phyloP scores from a whole-genome alignment of 192 early-diverging fungal species.

The Globomyces pollinis-pini region DNA sequence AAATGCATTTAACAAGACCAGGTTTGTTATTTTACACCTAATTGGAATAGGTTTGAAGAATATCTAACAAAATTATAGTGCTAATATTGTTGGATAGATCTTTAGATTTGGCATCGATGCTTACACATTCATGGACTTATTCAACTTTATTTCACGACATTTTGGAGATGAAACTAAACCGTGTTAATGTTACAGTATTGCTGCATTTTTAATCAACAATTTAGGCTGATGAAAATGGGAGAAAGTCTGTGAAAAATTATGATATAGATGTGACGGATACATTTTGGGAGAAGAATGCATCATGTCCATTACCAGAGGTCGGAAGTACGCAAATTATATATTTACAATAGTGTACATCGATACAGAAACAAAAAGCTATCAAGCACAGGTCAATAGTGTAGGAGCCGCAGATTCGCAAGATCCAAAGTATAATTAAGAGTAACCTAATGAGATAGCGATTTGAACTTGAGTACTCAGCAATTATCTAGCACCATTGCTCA shows the following conservation, averaged over 20 bases:
- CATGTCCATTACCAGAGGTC: slow-evolving; percentile 92
- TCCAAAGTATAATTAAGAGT: slow-evolving; percentile 37
- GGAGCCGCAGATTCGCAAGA: slow-evolving; percentile 73
- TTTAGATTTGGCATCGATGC: slow-evolving; percentile 84
- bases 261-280: slow-evolving; percentile 85
- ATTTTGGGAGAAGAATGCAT: slow-evolving; percentile 91
- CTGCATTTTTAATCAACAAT: slow-evolving; percentile 25
- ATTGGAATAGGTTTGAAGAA: too few species aligned
- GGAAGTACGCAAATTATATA: slow-evolving; percentile 46
- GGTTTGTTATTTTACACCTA: slow-evolving; percentile 23
- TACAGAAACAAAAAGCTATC: slow-evolving; percentile 86
- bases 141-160: slow-evolving; percentile 94
- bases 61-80: slow-evolving; percentile 46
- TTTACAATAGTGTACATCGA: slow-evolving; percentile 71
- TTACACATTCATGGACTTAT: slow-evolving; percentile 98
- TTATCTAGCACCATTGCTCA: slow-evolving; percentile 84
- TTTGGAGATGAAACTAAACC: slow-evolving; percentile 85
- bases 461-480: slow-evolving; percentile 64
- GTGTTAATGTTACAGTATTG: slow-evolving; percentile 65
- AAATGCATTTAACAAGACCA: slow-evolving; percentile 42
- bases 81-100: slow-evolving; percentile 87
- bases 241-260: slow-evolving; percentile 52
- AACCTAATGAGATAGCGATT: background rate
- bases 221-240: slow-evolving; percentile 19
- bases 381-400: slow-evolving; percentile 88